Evolutionary conservation across 1,139 yeast genomes (phyloP), one percentile per base, ranked within the genome.

Genomic region (Taphrina deformans): DNA sequence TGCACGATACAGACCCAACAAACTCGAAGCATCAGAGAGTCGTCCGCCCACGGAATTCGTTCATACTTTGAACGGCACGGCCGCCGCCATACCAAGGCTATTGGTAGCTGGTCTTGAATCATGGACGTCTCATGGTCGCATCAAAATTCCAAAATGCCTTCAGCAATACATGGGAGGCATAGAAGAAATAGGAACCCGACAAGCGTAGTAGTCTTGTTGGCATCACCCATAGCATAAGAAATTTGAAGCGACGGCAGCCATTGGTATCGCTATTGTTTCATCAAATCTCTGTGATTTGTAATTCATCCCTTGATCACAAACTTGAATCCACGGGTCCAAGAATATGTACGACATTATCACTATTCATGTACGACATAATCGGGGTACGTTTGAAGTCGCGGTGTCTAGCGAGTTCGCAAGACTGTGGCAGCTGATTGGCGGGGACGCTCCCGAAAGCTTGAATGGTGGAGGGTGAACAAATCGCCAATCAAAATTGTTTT

Each of bases 51-150:
- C 71, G 3, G 77, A 79, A 55, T 89, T 82, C 72, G 90, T 84
- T 0, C 91, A 89, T 70, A 95, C 99, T 0, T 79, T 95, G 59
- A 95, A 95, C 70, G 99, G 98, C 27, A 95, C 99, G 0, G 96
- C 97, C 2, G 82, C 91, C 83, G 99, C 99, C 0, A 87, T 93
- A 12, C 99, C 99, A 0, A 79, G 99, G 67, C 87, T 92, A 0
- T 85, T 93, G 26, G 82, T 92, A 27, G 97, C 99, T 2, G 81
- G 95, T 21, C 77, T 93, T 3, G 99, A 95, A 75, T 95, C 88
- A 73, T 82, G 82, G 73, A 88, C 92, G 68, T 82, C 85, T 0
- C 74, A 71, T 6, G 79, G 82, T 0, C 74, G 80, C n/a, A 81
- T 93, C 4, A 70, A 73, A 7, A 82, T 93, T 60, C 99, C 99